phyloP scores from a whole-genome alignment of 1,139 yeast species.

The Zygoascus meyerae region DNA sequence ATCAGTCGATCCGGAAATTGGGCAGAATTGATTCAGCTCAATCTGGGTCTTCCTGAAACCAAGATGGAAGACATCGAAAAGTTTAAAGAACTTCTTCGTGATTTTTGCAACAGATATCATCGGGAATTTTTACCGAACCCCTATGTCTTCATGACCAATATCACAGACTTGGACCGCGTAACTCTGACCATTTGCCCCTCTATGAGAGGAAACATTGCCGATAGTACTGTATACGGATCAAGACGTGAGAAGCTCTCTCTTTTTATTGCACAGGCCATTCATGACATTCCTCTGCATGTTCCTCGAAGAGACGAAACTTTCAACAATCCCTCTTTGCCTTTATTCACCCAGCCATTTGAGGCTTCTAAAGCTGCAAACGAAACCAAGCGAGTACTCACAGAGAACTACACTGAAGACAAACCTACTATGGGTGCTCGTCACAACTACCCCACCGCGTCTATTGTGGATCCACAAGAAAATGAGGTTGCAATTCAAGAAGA shows the following conservation, averaged over 20 bases:
- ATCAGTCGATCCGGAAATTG: slow-evolving; percentile 36
- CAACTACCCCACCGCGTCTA: neutral
- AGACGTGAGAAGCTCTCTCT: slow-evolving; percentile 31
- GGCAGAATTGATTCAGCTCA: slow-evolving; percentile 26
- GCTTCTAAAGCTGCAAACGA: slow-evolving; percentile 1
- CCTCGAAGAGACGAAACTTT: slow-evolving; percentile 34
- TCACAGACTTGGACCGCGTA: slow-evolving; percentile 35
- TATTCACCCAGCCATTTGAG: slow-evolving; percentile 16
- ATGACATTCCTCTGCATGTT: slow-evolving; percentile 32
- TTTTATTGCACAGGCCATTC: slow-evolving; percentile 31
- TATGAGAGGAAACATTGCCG: slow-evolving; percentile 32
- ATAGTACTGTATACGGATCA: slow-evolving; percentile 28
- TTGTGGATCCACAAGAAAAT: neutral
- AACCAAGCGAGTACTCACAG: neutral
- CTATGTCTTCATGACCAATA: slow-evolving; percentile 31
- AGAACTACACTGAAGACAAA: neutral
- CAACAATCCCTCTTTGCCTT: slow-evolving; percentile 34
- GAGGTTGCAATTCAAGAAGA: slow-evolving; percentile 1
- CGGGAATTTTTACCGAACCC: slow-evolving; percentile 35
- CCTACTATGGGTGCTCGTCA: slow-evolving; percentile 4
- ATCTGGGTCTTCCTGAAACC: slow-evolving; percentile 37
- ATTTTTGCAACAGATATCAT: slow-evolving; percentile 32
- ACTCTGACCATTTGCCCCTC: slow-evolving; percentile 29
- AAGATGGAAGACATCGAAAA: slow-evolving; percentile 33
- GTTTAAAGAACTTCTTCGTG: slow-evolving; percentile 28